A percentile compares a stretch with the other conserved stretches of the same genome.
phyloP scores from a whole-genome alignment of 768 basidiomycete species.

The Kwoniella pini region DNA sequence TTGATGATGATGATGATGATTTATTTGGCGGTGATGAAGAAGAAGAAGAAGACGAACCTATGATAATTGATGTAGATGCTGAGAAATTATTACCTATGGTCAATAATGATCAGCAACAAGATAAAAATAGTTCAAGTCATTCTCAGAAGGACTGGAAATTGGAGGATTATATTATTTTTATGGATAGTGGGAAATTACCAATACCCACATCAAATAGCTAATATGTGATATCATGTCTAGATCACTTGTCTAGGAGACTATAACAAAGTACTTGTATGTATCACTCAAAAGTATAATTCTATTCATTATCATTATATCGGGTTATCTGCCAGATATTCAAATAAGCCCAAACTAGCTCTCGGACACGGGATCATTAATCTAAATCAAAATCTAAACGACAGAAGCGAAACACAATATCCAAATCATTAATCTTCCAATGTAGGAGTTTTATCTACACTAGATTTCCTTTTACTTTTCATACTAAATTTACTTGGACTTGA shows the following conservation, averaged over 20 bases:
- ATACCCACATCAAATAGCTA: background rate
- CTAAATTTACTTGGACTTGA: constrained; percentile 22
- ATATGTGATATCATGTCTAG: too few species aligned
- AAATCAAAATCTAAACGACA: constrained; percentile 1
- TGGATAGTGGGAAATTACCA: constrained; percentile 37
- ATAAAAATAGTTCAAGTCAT: background rate
- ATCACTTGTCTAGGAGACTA: too few species aligned
- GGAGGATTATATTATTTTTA: constrained; percentile 35
- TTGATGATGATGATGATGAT: constrained; percentile 35
- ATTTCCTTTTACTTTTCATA: constrained; percentile 18
- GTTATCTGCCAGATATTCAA: too few species aligned
- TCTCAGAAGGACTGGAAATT: constrained; percentile 23
- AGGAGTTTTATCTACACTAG: constrained; percentile 12
- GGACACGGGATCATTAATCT: too few species aligned
- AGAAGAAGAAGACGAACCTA: constrained; percentile 16
- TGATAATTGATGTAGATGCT: constrained; percentile 15
- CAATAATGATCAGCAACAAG: background rate
- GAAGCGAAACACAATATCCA: background rate
- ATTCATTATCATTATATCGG: constrained; percentile 3
- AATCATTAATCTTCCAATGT: background rate
- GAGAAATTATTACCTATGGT: background rate
- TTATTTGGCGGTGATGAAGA: constrained; percentile 32
- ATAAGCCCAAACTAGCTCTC: too few species aligned
- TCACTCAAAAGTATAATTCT: too few species aligned
- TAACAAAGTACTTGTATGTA: too few species aligned